phyloP scores from a whole-genome alignment of 2,329 filamentous ascomycete species.

The Onygenales sp. region DNA sequence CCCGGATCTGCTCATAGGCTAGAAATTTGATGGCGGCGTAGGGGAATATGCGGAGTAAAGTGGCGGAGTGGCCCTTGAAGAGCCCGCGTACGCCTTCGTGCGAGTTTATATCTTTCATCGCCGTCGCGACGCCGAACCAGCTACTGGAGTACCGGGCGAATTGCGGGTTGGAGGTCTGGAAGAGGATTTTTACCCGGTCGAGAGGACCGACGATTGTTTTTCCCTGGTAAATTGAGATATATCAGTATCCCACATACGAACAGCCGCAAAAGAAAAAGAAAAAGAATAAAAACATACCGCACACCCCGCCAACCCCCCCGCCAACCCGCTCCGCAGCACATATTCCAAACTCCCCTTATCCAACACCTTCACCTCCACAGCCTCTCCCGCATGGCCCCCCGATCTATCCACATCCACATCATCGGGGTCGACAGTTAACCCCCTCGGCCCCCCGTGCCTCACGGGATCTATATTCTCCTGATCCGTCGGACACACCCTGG shows the following conservation, averaged over 20 bases:
- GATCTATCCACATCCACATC: no score
- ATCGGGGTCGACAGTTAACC: no score
- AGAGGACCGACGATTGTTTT: conserved; percentile 94
- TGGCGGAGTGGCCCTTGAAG: conserved; percentile 90
- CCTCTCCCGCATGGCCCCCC: background rate
- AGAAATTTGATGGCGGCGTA: conserved; percentile 98
- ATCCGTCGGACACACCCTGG: no score
- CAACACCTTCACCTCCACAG: conserved; percentile 33
- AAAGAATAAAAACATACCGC: conserved; percentile 52
- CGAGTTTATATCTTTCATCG: conserved; percentile 73
- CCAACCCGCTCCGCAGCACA: conserved; percentile 69
- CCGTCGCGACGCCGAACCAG: conserved; percentile 73
- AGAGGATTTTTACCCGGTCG: conserved; percentile 96
- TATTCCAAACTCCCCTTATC: conserved; percentile 75
- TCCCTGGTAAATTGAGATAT: conserved; percentile 46
- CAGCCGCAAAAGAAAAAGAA: background rate
- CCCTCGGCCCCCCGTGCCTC: no score
- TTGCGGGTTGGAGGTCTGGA: conserved; percentile 88
- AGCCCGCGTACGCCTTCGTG: conserved; percentile 66
- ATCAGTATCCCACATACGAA: conserved; percentile 10
- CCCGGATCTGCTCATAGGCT: conserved; percentile 91
- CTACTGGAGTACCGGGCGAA: conserved; percentile 88
- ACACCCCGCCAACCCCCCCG: conserved; percentile 84
- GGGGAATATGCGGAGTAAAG: conserved; percentile 86
- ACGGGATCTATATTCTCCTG: no score